These are phyloP conservation scores for Camellia granthamiana DNA, from an alignment of 148 eudicot species.

Conservation along the genomic window DNA sequence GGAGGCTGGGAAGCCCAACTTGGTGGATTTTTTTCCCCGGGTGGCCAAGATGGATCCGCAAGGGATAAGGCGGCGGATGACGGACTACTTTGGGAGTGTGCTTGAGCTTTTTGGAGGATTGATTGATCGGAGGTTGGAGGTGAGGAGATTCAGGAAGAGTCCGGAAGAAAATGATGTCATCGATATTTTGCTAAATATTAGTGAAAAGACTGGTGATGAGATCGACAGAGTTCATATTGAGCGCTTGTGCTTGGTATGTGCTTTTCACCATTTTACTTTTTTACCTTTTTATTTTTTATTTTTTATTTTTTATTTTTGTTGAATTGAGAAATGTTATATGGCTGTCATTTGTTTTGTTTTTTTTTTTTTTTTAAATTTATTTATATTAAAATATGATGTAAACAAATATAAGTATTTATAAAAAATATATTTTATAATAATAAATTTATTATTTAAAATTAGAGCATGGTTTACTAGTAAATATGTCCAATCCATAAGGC, in stretches of 20 bases:
- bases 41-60: constrained; percentile 24
- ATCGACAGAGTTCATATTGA: constrained; percentile 15
- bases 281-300: no score
- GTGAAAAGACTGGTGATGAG: background rate
- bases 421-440: no score
- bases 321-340: no score
- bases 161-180: constrained; percentile 13
- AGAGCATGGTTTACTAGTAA: no score
- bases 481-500: no score
- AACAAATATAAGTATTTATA: no score
- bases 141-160: background rate
- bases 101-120: constrained; percentile 1
- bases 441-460: no score
- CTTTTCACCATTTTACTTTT: background rate
- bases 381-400: no score
- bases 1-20: constrained; percentile 15
- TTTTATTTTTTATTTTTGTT: no score
- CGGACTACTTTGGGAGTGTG: background rate
- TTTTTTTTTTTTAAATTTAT: no score
- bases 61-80: constrained; percentile 2
- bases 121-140: constrained; percentile 13
- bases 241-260: constrained; percentile 17
- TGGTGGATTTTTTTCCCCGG: constrained; percentile 16
- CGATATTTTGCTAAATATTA: constrained; percentile 19
- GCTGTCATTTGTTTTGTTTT: no score